Base-by-base conservation (phyloP, 805 yeast species). In the Nakazawaea holstii region DNA sequence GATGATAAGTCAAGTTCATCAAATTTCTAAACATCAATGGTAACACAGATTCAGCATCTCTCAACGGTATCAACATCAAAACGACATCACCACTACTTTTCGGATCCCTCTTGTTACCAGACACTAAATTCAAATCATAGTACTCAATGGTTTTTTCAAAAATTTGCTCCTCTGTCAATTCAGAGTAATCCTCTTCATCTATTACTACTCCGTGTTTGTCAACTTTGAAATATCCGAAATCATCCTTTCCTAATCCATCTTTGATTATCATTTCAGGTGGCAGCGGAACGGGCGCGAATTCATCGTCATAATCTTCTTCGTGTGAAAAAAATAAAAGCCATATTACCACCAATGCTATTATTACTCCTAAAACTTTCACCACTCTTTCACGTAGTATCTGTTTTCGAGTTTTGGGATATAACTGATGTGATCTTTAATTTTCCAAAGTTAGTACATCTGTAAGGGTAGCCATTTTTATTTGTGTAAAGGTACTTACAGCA, bases 1-100 rank as follows among this genome's bases (percentile, higher is more conserved):
- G 96, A 47, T 87, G 89, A 60, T 88, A 88, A 1, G 95, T 87
- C 65, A 88, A 69, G 62, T 88, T 87, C 92, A 85, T 86, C 65
- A 88, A 68, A 65, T 88, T 87, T 58, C 83, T 82, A 67, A 89
- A 87, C 74, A 90, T 88, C 70, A 87, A 70, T 10, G 94, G 90
- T 52, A 88, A 66, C 17, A 86, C 91, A 28, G 75, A 70, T 56
- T 79, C 85, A 0, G 96, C 95, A 58, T 88, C 84, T 64, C 95
- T 72, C 51, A 88, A 67, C 8, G 96, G 96, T 58, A 88, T 76
- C 51, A 84, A 72, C 44, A 89, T 66, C 48, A 88, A 66, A 11
- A 88, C 80, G 41, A 80, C 76, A 52, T 88, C 95, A 11, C 79
- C 76, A 14, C 73, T 62, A 8, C 54, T 58, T 13, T 61, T 62